Base-by-base conservation (phyloP, 495 filamentous ascomycete species). In the Pyrenopolyporus hunteri region DNA sequence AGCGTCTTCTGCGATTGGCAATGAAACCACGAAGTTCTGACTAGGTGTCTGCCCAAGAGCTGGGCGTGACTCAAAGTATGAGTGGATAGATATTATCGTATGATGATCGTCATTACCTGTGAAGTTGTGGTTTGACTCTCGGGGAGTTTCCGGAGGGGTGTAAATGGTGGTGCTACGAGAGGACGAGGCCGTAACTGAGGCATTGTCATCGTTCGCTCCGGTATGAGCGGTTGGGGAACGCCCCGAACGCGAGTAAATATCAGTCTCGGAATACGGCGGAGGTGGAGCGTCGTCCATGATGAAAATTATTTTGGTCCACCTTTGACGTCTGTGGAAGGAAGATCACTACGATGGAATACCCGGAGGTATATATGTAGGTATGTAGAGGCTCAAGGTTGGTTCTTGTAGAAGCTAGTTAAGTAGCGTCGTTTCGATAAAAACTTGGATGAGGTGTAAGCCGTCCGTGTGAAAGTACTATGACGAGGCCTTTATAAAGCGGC, bases 221-320 rank as follows among this genome's bases (percentile, higher is more conserved):
- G 45, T 14, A 39, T 39, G 57, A 39, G 25, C 23, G 6, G 35
- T 33, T 20, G 40, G 64, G 19, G 67, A 54, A 8, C 57, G 58
- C 20, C 67, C 68, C 2, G 74, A 69, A 29, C 55, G 63, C 16
- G 76, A 79, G 65, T 70, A 76, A 36, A 78, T 67, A 62, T 82
- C 80, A n/a, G 74, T 81, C 57, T 80, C 77, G 33, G 67, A 67
- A 63, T 82, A 83, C 4, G 80, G 80, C 2, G 80, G 79, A 2
- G 79, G 80, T 26, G 80, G 73, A 33, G 67, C 42, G 56, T 78
- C 72, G 40, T 70, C 69, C 29, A 73, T 73, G 1, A 22, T 57
- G 45, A 63, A n/a, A 51, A 14, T 56, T 13, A 19, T 62, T 35
- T 42, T 35, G 31, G 11, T 22, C 10, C 14, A 37, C 17, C 22